Base-by-base conservation (phyloP, 2,329 filamentous ascomycete genomes). In the Periconia sp. region DNA sequence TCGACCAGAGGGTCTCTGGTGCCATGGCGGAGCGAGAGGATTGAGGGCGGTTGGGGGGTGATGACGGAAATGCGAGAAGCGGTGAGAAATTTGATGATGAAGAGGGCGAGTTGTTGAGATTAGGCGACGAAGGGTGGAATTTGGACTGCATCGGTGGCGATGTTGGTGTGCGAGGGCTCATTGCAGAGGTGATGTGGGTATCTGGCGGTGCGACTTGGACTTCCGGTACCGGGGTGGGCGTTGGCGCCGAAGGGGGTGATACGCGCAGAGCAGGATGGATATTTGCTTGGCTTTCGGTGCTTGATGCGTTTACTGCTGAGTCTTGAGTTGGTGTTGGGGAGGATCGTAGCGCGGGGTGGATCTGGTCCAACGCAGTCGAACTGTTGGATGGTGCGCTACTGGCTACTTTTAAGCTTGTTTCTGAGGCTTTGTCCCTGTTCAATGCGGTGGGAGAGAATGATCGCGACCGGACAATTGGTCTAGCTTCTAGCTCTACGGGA, bases 311-410 rank as follows among this genome's bases (percentile, higher is more conserved):
- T 10, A 24, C 21, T 16, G 39, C 18, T 31, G 35, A 17, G 15
- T 22, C n/a, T 3, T 25, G 40, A 24, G 44, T 25, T 18, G 43
- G 34, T 15, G 43, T 25, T 5, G 48, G 13, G 1, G 40, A 28
- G 13, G 46, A 25, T 11, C 54, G 50, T 10, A 57, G 29, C 2
- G 52, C 53, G 3, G 55, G 57, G 43, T 61, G 53, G 21, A 52
- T 19, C 11, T 51, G 33, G 10, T 48, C 39, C 10, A 41, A 36
- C 36, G 7, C 12, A 25, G 21, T 25, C 22, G 30, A 39, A 13
- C 24, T 46, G 26, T 38, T 34, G 2, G 49, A 44, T 15, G 43
- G 44, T 13, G 26, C 18, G 25, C 25, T 28, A 28, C 12, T 28
- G 25, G 12, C 25, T 5, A 35, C 4, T 11, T 35, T 19, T 15